A percentile compares a stretch with the other conserved stretches of the same genome.
Evolutionary conservation across 106 monocot species (phyloP).

Genomic region (Alisma plantagoaquatica): DNA sequence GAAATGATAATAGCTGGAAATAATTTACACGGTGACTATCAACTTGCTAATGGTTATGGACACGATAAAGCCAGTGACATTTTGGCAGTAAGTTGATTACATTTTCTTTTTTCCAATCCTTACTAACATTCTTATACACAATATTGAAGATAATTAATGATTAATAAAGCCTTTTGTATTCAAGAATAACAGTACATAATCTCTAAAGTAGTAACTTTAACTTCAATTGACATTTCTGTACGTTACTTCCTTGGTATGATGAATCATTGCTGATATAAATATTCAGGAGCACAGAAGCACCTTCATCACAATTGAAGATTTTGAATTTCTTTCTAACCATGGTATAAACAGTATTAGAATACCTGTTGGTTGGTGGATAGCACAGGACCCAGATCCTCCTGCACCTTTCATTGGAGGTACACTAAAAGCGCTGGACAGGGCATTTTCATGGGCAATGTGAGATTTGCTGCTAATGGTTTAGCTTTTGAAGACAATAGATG

Average conservation of each 20-base stretch:
- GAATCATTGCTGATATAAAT: too few species aligned
- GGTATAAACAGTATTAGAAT: conserved; percentile 81
- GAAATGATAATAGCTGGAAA: conserved; percentile 53
- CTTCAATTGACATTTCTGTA: background rate
- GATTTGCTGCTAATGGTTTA: conserved; percentile 1
- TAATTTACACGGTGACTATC: conserved; percentile 76
- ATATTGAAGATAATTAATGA: background rate
- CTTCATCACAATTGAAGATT: conserved; percentile 61
- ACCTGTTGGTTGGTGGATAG: conserved; percentile 94
- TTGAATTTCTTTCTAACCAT: conserved; percentile 42
- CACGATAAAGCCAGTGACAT: conserved; percentile 40
- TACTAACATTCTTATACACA: too few species aligned
- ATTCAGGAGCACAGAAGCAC: conserved; percentile 51
- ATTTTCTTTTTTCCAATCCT: too few species aligned
- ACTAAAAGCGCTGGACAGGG: conserved; percentile 48
- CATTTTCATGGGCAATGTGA: conserved; percentile 81
- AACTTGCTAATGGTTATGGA: conserved; percentile 82
- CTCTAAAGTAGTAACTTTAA: background rate
- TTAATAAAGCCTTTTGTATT: background rate
- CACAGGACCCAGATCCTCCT: conserved; percentile 63
- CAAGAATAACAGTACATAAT: background rate
- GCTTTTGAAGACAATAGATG: background rate
- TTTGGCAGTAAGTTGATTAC: conserved; percentile 37
- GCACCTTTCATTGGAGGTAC: conserved; percentile 69
- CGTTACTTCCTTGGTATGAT: conserved; percentile 2